Conservation (phyloP, 768 basidiomycete genomes). For the Hirschioporus abietinus region DNA sequence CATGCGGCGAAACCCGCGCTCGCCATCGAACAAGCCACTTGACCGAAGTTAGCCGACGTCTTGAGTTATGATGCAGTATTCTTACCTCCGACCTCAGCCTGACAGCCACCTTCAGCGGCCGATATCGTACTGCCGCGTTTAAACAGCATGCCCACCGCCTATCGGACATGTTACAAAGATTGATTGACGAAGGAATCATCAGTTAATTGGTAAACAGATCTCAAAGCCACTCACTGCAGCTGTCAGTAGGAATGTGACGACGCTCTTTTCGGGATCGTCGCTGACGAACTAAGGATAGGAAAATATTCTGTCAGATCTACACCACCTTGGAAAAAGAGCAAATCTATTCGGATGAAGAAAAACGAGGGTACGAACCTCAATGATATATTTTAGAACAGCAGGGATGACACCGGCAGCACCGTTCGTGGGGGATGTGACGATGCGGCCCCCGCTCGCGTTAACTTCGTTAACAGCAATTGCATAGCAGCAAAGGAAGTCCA, state of each 20-base stretch:
- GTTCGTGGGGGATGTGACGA: slow-evolving; percentile 93
- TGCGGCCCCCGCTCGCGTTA: slow-evolving; percentile 87
- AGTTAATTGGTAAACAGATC: slow-evolving; percentile 7
- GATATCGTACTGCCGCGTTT: slow-evolving; percentile 97
- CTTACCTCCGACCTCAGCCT: slow-evolving; percentile 89
- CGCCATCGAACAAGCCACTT: slow-evolving; percentile 95
- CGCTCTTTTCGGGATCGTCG: slow-evolving; percentile 83
- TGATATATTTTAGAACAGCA: slow-evolving; percentile 82
- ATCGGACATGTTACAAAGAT: slow-evolving; percentile 12
- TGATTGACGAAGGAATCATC: slow-evolving; percentile 4
- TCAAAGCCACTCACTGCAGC: slow-evolving; percentile 55
- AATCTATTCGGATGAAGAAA: background rate
- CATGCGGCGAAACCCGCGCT: slow-evolving; percentile 91
- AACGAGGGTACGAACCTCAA: slow-evolving; percentile 47
- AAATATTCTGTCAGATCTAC: slow-evolving; percentile 9
- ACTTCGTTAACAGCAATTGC: slow-evolving; percentile 96
- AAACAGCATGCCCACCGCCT: slow-evolving; percentile 94
- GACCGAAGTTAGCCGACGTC: background rate
- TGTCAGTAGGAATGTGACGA: slow-evolving; percentile 86
- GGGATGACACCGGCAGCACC: slow-evolving; percentile 95
- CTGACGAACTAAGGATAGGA: slow-evolving; percentile 62
- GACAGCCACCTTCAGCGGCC: slow-evolving; percentile 93
- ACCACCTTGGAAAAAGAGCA: slow-evolving; percentile 5
- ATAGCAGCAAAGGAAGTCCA: slow-evolving; percentile 92
- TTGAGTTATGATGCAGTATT: background rate